Evolutionary conservation across 2,329 filamentous ascomycete species (phyloP), one percentile per base, ranked within the genome.

Genomic region (Penicillium concentricum): DNA sequence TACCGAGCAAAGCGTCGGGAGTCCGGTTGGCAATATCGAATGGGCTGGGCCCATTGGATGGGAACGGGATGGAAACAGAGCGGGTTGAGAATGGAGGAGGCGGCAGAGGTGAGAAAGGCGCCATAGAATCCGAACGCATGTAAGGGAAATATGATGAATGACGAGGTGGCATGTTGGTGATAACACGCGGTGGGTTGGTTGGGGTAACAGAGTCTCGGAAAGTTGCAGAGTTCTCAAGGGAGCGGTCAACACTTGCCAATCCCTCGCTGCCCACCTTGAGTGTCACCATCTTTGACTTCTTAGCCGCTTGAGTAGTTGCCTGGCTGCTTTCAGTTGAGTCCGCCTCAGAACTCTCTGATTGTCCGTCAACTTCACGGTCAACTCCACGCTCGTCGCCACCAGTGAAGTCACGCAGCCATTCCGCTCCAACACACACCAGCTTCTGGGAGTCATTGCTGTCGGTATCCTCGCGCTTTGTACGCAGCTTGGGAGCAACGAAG

Each of bases 371-470:
- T 2, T 20, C 41, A 8, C 15, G 9, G 6, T 46, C 32, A n/a
- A n/a, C 13, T 2, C 16, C 41, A 8, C 10, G 9, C 12, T 45
- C 20, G 6, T 34, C 6, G 6, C 24, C 10, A 4, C 5, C 13
- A 2, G 10, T 2, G n/a, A 44, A 46, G 34, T 46, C 32, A 34
- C 13, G 22, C 7, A 52, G 13, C 50, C 30, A 46, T 20, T 34
- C 39, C 2, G 50, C 32, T 20, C 22, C 30, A 20, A 45, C 30
- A n/a, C 39, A 52, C 67, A 16, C 71, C 71, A 35, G 28, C 35
- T 51, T 28, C 30, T 18, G 34, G 0, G 47, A 30, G 26, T n/a
- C 35, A n/a, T 22, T 18, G 3, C 35, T 50, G 3, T 42, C 26
- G 13, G 24, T 30, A 9, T 30, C 24, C 15, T 41, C 35, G 2